Percentiles rank a stretch among this genome's conserved stretches.
These are phyloP conservation scores for Eremochloa ophiuroides DNA, from an alignment of 176 grass and related monocot species.

Conservation along the genomic window DNA sequence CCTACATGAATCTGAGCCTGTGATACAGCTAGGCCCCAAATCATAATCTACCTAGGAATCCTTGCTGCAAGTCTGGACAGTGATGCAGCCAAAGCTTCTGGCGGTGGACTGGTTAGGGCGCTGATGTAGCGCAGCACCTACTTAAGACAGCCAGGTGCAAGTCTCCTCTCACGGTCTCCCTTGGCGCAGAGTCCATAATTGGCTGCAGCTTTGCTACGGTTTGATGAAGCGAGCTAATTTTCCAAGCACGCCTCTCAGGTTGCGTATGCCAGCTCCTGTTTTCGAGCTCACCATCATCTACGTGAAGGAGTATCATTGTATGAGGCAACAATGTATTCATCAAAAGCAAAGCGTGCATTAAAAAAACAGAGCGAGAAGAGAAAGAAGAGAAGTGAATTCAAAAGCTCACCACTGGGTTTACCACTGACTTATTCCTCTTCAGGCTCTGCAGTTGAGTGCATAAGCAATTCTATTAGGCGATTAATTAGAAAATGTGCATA, in stretches of 20 bases:
- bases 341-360: not conserved
- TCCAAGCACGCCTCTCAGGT: conserved; percentile 62
- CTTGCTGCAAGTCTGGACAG: not conserved
- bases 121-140: not conserved
- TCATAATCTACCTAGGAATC: not conserved
- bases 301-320: not conserved
- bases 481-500: not conserved
- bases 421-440: conserved; percentile 64
- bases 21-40: not conserved
- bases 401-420: conserved; percentile 80
- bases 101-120: not conserved
- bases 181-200: not conserved
- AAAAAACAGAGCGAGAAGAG: too few relatives aligned
- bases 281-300: conserved; percentile 97
- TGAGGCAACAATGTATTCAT: not conserved
- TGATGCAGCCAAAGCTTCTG: not conserved
- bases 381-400: not conserved
- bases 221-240: conserved; percentile 78
- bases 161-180: not conserved
- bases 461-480: not conserved
- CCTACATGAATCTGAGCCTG: not conserved
- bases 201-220: conserved; percentile 39
- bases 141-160: not conserved
- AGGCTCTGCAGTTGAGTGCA: conserved; percentile 52
- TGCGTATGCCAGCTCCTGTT: conserved; percentile 66